phyloP scores from a whole-genome alignment of 495 filamentous ascomycete species.

The Penicillium steckii region DNA sequence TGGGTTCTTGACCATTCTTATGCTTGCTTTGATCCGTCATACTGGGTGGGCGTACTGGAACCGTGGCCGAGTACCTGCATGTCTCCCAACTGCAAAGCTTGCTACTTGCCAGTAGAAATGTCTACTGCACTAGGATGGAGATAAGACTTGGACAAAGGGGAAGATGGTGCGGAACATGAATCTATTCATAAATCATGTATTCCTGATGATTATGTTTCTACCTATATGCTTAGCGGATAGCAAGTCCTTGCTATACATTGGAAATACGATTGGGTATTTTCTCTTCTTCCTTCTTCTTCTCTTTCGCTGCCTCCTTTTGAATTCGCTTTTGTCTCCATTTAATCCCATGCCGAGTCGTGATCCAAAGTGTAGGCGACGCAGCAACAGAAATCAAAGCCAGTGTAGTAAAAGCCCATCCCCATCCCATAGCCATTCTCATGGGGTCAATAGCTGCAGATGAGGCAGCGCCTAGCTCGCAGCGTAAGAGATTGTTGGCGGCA shows the following conservation, averaged over 20 bases:
- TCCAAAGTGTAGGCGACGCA: constrained; percentile 25
- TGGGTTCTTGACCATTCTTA: neutral
- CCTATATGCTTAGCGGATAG: too few relatives aligned
- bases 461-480: constrained; percentile 63
- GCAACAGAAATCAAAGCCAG: constrained; percentile 39
- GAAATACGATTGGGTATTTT: too few relatives aligned
- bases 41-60: too few relatives aligned
- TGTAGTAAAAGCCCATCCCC: constrained; percentile 63
- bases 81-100: too few relatives aligned
- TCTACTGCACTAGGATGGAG: too few relatives aligned
- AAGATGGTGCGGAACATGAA: too few relatives aligned
- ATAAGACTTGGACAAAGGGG: too few relatives aligned
- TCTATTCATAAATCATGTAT: too few relatives aligned
- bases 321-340: constrained; percentile 38
- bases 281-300: neutral
- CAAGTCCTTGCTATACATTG: too few relatives aligned
- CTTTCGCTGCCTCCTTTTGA: constrained; percentile 9
- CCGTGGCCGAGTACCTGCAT: too few relatives aligned
- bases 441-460: constrained; percentile 52
- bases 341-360: constrained; percentile 33
- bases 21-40: neutral
- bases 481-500: constrained; percentile 64
- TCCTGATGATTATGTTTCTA: too few relatives aligned
- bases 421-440: constrained; percentile 58
- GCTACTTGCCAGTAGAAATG: too few relatives aligned